Conservation (phyloP, 1,284 basidiomycete genomes). For the Cryptococcus sp. region DNA sequence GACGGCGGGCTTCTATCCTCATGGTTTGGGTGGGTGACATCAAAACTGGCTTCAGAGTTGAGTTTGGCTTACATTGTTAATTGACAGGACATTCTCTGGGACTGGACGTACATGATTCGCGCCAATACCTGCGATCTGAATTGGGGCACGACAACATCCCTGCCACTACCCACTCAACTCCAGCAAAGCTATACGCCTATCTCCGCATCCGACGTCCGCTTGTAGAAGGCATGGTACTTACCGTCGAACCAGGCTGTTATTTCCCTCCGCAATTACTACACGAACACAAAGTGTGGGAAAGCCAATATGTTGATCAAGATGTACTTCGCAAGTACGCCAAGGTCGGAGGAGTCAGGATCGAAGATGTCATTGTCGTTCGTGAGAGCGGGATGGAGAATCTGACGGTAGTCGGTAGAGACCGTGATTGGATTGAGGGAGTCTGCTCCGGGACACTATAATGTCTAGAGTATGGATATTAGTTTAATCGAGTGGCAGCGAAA, state of each 20-base stretch:
- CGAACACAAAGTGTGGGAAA: conserved; percentile 60
- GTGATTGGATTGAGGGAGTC: conserved; percentile 72
- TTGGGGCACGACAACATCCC: conserved; percentile 28
- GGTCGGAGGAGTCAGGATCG: conserved; percentile 85
- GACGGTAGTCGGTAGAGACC: conserved; percentile 75
- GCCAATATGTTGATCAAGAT: conserved; percentile 68
- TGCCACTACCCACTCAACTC: conserved; percentile 53
- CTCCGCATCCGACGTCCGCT: conserved; percentile 72
- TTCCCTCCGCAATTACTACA: conserved; percentile 76
- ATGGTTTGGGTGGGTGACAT: conserved; percentile 62
- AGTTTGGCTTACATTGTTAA: neutral
- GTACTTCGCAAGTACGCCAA: conserved; percentile 70
- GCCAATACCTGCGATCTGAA: conserved; percentile 40
- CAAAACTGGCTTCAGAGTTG: too few relatives aligned
- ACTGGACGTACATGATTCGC: conserved; percentile 74
- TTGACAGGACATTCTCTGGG: conserved; percentile 73
- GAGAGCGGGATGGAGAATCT: conserved; percentile 69
- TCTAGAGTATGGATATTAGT: too few relatives aligned
- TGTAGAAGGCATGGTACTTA: conserved; percentile 74
- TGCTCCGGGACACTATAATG: conserved; percentile 61
- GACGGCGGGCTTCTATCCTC: conserved; percentile 83
- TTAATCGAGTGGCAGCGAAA: too few relatives aligned
- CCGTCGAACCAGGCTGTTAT: conserved; percentile 82
- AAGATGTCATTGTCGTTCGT: conserved; percentile 80
- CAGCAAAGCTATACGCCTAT: conserved; percentile 68